Evolutionary conservation across 345 rosid species (phyloP), one percentile per base, ranked within the genome.

Genomic region (Euphorbia tirucalli): DNA sequence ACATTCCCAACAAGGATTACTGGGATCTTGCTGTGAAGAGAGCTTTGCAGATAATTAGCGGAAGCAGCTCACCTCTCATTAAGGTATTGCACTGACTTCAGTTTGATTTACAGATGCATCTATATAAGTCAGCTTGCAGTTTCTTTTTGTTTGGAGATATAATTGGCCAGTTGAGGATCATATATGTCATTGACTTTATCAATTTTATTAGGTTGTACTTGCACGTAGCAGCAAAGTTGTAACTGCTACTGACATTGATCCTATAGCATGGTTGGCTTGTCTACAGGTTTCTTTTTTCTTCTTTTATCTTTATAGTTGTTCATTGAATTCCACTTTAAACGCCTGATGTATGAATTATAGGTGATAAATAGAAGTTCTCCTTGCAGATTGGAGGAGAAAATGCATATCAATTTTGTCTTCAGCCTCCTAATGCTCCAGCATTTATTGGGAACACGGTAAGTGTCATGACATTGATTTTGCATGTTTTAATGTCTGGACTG

Each of bases 391-490:
- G 88, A 86, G 97, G 97, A 48, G 88, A 85, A 77, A 85, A 90
- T 75, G 87, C 93, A 22, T 93, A 91, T 74, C 98, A 93, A 66
- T 93, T 93, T 74, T 88, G 87, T 84, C 88, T 93, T 74, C 98
- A 93, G 80, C 98, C 97, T 63, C 90, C 92, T 21, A 75, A 84
- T 81, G 88, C 89, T 70, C 92, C 96, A n/a, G 91, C 98, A 71
- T 93, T 93, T 74, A 85, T 93, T 61, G 97, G 97, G 69, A 93
- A 93, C 86, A 93, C n/a, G n/a, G n/a, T n/a, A n/a, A n/a, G n/a
- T n/a, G n/a, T n/a, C n/a, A n/a, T n/a, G n/a, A n/a, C n/a, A n/a
- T n/a, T n/a, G n/a, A n/a, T n/a, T n/a, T n/a, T n/a, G n/a, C n/a
- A n/a, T 77, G 49, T 49, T 32, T 5, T 27, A 25, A 66, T 61